A percentile compares a stretch with the other conserved stretches of the same genome.
phyloP scores from a whole-genome alignment of 305 asterid genomes.

The Solanum chacoense region DNA sequence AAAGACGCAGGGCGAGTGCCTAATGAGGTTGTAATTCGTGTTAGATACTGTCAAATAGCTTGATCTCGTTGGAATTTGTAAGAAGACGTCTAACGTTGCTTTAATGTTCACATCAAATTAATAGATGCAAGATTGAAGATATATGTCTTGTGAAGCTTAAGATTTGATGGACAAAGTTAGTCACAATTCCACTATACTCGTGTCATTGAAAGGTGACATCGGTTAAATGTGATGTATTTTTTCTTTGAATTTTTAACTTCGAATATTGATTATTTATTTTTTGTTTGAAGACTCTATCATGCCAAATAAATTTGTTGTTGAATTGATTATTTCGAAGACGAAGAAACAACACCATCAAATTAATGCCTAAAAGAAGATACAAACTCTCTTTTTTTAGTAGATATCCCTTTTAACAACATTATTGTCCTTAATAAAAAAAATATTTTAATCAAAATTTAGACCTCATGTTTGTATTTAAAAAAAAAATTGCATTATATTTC shows the following conservation, averaged over 20 bases:
- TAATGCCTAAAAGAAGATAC: not conserved
- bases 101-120: not conserved
- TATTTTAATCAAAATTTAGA: not conserved
- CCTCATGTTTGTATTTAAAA: not conserved
- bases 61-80: not conserved
- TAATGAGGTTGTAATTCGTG: not conserved
- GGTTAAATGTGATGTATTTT: not conserved
- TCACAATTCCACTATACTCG: rapidly evolving
- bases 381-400: not conserved
- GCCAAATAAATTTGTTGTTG: not conserved
- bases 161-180: not conserved
- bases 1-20: not conserved
- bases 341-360: not conserved
- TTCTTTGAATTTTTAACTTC: not conserved
- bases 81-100: not conserved
- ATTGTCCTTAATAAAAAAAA: rapidly evolving
- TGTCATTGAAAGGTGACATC: rapidly evolving
- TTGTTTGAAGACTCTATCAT: not conserved
- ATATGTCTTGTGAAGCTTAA: not conserved
- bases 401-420: not conserved
- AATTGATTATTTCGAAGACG: not conserved
- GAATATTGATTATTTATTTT: not conserved
- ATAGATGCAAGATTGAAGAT: not conserved
- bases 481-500: rapidly evolving
- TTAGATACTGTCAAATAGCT: not conserved